These are phyloP conservation scores for Chalciporus sphaerocephalus DNA, from an alignment of 768 basidiomycete species.

Conservation along the genomic window DNA sequence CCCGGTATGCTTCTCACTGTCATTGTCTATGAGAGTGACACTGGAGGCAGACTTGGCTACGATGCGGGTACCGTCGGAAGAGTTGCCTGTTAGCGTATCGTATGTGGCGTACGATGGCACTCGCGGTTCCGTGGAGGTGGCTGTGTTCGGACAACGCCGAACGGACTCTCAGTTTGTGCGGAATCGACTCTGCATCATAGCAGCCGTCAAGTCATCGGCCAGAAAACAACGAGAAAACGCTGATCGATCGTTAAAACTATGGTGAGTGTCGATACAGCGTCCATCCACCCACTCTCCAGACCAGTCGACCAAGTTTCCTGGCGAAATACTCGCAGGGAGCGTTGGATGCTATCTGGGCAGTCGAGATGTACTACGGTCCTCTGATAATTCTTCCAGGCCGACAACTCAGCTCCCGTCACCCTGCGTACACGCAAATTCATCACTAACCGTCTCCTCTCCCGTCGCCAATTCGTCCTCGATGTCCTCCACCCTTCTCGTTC, in stretches of 20 bases:
- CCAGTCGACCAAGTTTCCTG: constrained; percentile 2
- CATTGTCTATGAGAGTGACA: constrained; percentile 13
- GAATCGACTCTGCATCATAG: constrained; percentile 7
- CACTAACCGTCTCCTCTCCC: constrained; percentile 94
- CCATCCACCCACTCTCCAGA: constrained; percentile 8
- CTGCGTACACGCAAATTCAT: constrained; percentile 99
- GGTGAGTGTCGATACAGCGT: constrained; percentile 28
- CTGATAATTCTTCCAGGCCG: constrained; percentile 49
- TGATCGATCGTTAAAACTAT: constrained; percentile 27
- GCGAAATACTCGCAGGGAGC: constrained; percentile 6
- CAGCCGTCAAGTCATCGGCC: constrained; percentile 28
- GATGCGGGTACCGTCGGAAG: constrained; percentile 49
- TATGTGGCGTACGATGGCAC: constrained; percentile 8
- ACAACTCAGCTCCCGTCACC: constrained; percentile 81
- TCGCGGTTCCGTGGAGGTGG: constrained; percentile 37
- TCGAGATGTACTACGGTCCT: constrained; percentile 20
- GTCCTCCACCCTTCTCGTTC: constrained; percentile 93
- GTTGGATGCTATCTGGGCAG: constrained; percentile 25
- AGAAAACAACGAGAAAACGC: constrained; percentile 20
- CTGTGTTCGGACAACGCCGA: constrained; percentile 43
- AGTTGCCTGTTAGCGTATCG: constrained; percentile 39
- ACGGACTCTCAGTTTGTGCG: constrained; percentile 27
- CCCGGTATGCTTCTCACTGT: constrained; percentile 62
- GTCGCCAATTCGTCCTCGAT: constrained; percentile 94
- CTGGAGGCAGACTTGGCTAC: constrained; percentile 19